Evolutionary conservation across 495 filamentous ascomycete species (phyloP).

Genomic region (Lasiosphaeria ovina): DNA sequence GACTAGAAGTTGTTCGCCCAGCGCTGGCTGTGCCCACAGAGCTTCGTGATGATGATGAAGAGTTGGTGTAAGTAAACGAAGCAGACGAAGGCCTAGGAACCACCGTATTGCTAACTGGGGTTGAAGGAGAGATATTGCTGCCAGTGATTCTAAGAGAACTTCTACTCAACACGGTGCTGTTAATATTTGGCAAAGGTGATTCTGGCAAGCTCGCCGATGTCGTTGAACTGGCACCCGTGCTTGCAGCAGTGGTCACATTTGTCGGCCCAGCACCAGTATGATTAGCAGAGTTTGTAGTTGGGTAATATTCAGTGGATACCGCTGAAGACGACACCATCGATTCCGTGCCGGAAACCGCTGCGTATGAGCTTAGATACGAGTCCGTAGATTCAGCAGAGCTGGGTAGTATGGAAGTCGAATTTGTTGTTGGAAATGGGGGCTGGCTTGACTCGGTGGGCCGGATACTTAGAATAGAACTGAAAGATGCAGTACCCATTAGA

Average conservation of each 20-base stretch:
- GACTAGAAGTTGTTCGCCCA: too few relatives aligned
- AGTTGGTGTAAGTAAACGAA: too few relatives aligned
- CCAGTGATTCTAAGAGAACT: background rate
- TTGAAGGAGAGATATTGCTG: background rate
- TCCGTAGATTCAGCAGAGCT: background rate
- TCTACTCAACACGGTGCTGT: background rate
- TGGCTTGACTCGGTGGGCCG: background rate
- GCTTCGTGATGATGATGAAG: too few relatives aligned
- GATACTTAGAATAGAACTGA: conserved; percentile 3
- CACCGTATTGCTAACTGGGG: too few relatives aligned
- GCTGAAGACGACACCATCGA: background rate
- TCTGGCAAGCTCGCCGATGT: background rate
- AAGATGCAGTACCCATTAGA: background rate
- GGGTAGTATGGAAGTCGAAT: conserved; percentile 9
- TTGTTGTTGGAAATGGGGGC: conserved; percentile 18
- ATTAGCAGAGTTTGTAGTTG: background rate
- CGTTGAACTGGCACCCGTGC: background rate
- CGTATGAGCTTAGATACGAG: background rate
- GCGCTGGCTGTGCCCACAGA: too few relatives aligned
- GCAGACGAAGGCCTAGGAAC: too few relatives aligned
- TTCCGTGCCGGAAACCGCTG: background rate
- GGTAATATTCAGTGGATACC: background rate
- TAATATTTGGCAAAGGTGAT: too few relatives aligned
- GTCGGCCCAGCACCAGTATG: conserved; percentile 3
- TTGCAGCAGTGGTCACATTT: background rate